Evolutionary conservation across 495 filamentous ascomycete species (phyloP), one percentile per base, ranked within the genome.

Genomic region (Talaromyces nanjingensis): DNA sequence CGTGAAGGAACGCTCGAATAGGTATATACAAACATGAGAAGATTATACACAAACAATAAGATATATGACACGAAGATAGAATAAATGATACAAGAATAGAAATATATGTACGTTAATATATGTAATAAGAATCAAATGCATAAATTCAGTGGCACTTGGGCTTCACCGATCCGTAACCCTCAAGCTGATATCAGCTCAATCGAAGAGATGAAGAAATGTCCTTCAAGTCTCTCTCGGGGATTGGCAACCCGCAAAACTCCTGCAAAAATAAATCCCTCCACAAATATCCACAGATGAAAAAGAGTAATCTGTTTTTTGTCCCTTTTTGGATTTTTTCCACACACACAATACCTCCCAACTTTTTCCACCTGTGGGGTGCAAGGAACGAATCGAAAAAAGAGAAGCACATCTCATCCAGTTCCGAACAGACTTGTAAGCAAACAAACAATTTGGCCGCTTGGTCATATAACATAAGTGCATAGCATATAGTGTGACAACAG

Each of bases 401-500:
- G 12, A 52, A n/a, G 22, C 11, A 24, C 52, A 3, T 20, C 49
- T 8, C 12, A 55, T 24, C 25, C 52, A 27, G 22, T 22, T 5
- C 25, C 22, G 25, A 29, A 29, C 20, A 42, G 45, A 49, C 6
- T 49, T 18, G n/a, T 49, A 49, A 27, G 27, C 27, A 27, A 49
- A 9, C 52, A 55, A 55, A 12, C 22, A 29, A 55, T 20, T 6
- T 29, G 52, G 20, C 0, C n/a, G 20, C 52, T 14, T 25, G 25
- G 24, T 25, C 52, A 27, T 55, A 27, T 14, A 55, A 55, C 52
- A 55, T 24, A 55, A 55, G 52, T 29, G 52, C 20, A 27, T 34
- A 33, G 52, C 20, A 27, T 34, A 33, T 59, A 59, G 18, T 59
- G 56, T 59, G 31, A 59, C 56, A 59, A 22, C 29, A 37, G 56